Evolutionary conservation across 75 land plant species (phyloP), one percentile per base, ranked within the genome.

Genomic region (Pinus albicaulis): DNA sequence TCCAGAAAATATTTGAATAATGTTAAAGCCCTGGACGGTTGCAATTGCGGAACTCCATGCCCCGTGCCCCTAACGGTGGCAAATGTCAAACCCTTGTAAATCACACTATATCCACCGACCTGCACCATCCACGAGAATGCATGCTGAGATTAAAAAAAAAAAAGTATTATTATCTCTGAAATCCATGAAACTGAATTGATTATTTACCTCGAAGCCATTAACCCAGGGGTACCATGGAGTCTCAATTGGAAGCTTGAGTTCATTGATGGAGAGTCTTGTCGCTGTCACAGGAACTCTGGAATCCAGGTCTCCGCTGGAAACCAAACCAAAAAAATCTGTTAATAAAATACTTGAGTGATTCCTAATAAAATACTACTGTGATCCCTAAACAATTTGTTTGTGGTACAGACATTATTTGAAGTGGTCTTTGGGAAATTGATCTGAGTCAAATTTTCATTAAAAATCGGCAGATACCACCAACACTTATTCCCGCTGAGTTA

Each of bases 21-120:
- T 14, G 76, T n/a, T 5, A 84, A 28, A 28, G 86, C 69, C 64
- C 86, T 34, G 48, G 62, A 57, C 22, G 86, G 84, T 34, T 85
- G 87, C 53, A 52, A 56, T 13, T 24, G 31, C 34, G 78, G 81
- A 13, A 81, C 84, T 31, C 31, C 23, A 72, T 85, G 87, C 7
- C 78, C 84, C 0, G 84, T 84, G 1, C 84, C 87, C 36, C 81
- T 82, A n/a, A 85, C 84, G 1, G 87, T 85, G 3, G 70, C 80
- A 78, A 81, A 82, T 70, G 78, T 82, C 24, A 93, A 59, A 15
- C 38, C 41, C 19, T 55, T 58, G 16, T 71, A 57, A 20, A 38
- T 19, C 26, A 59, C 17, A 28, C 36, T 23, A 25, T 75, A 56
- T 36, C 76, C 76, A 3, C 5, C 69, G 1, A 75, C 76, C 62